These are phyloP conservation scores for Hordeum marinum DNA, from an alignment of 176 grass and related monocot genomes.

Conservation along the genomic window DNA sequence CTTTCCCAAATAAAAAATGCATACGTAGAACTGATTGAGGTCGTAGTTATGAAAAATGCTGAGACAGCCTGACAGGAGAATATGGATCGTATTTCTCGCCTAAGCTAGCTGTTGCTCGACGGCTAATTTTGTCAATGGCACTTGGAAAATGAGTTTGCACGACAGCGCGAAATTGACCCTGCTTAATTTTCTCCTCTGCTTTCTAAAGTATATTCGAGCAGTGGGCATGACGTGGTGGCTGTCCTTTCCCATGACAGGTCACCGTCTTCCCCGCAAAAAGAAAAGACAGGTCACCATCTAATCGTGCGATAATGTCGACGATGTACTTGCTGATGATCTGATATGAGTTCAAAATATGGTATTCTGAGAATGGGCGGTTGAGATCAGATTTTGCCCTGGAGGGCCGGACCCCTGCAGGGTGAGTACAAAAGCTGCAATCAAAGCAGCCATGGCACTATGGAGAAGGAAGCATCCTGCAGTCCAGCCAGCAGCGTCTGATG, in stretches of 20 bases:
- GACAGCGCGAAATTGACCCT: background rate
- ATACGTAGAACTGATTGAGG: background rate
- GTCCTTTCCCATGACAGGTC: background rate
- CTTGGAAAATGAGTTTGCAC: background rate
- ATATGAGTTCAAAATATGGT: too few relatives aligned
- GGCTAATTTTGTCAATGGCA: background rate
- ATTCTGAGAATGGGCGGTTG: background rate
- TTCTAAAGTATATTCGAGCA: rapidly evolving
- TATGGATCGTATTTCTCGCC: background rate
- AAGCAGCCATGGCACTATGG: too few relatives aligned
- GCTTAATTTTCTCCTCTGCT: background rate
- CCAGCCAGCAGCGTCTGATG: too few relatives aligned
- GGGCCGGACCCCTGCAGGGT: background rate
- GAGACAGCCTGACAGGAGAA: background rate
- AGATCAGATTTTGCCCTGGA: background rate
- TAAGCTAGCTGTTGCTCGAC: background rate
- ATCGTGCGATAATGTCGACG: background rate
- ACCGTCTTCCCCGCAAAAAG: background rate
- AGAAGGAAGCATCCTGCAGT: too few relatives aligned
- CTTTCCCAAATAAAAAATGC: too few relatives aligned
- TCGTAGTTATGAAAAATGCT: background rate
- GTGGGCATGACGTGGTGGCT: background rate
- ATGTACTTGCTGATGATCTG: background rate
- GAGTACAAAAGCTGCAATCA: background rate
- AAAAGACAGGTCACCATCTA: background rate